A percentile compares a stretch with the other conserved stretches of the same genome.
phyloP scores from a whole-genome alignment of 2,329 filamentous ascomycete species.

The Raffaelea deltoideospora region DNA sequence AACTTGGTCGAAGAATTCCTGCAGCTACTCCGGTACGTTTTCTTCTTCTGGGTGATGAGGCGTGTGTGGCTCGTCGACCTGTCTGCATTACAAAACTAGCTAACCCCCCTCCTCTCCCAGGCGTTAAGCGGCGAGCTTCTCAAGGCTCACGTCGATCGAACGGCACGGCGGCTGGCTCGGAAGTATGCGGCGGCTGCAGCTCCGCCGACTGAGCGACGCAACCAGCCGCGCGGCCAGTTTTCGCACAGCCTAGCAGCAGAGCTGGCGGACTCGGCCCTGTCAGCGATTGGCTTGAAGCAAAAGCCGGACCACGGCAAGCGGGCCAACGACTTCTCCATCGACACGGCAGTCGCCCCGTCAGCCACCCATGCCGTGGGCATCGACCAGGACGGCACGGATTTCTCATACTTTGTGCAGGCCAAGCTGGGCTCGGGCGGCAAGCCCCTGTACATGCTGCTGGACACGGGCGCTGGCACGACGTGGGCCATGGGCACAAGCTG shows the following conservation, averaged over 20 bases:
- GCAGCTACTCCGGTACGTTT: neutral
- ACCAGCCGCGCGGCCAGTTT: no score
- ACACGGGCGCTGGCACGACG: slow-evolving; percentile 55
- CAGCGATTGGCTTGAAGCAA: no score
- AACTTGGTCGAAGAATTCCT: neutral
- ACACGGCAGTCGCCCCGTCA: slow-evolving; percentile 28
- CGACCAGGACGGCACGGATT: slow-evolving; percentile 50
- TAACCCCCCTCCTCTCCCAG: no score
- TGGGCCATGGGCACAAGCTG: slow-evolving; percentile 73
- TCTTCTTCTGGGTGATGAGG: no score
- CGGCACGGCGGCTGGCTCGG: slow-evolving; percentile 21
- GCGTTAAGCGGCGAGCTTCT: slow-evolving; percentile 10
- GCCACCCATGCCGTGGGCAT: slow-evolving; percentile 36
- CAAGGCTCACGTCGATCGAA: slow-evolving; percentile 20
- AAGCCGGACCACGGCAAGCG: slow-evolving; percentile 20
- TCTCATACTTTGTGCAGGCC: slow-evolving; percentile 47
- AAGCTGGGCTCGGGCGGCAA: slow-evolving; percentile 38
- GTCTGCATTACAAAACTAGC: no score
- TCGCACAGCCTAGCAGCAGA: no score
- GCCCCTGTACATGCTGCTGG: slow-evolving; percentile 45
- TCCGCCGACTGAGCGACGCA: slow-evolving; percentile 5
- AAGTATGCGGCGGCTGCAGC: slow-evolving; percentile 21
- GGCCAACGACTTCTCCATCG: slow-evolving; percentile 30
- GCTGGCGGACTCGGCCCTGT: no score
- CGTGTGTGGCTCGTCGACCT: no score